Conservation (phyloP, 768 basidiomycete species). For the Collybia mongolica region DNA sequence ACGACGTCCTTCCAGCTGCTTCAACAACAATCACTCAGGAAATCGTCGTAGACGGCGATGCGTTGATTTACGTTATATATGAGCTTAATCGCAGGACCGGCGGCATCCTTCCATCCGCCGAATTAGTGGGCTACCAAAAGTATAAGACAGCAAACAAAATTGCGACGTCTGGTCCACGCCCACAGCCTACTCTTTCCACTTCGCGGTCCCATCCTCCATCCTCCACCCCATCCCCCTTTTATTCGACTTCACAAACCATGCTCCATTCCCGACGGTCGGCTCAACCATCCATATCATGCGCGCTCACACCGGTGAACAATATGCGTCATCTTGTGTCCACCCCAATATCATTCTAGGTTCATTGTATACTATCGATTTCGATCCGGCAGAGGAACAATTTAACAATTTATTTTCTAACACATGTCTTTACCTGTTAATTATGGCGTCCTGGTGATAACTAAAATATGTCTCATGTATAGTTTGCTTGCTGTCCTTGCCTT, state of each 20-base stretch:
- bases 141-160: constrained; percentile 16
- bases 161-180: constrained; percentile 1
- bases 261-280: not conserved
- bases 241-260: not conserved
- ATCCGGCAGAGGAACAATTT: too few species aligned
- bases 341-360: not conserved
- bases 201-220: constrained; percentile 3
- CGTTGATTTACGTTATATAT: constrained; percentile 64
- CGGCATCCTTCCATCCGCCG: constrained; percentile 54
- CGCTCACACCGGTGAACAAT: not conserved
- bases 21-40: constrained; percentile 68
- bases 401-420: too few species aligned
- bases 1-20: constrained; percentile 35
- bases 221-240: not conserved
- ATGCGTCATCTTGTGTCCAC: constrained; percentile 1
- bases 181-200: constrained; percentile 4
- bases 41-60: constrained; percentile 62
- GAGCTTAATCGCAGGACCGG: constrained; percentile 60
- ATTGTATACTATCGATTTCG: too few species aligned
- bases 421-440: too few species aligned
- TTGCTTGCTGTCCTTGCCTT: too few species aligned
- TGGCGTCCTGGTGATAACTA: too few species aligned
- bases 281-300: constrained; percentile 1
- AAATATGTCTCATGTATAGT: too few species aligned
- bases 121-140: constrained; percentile 52